Conservation (phyloP, 1,284 basidiomycete species). For the Leucoagaricus sp. region DNA sequence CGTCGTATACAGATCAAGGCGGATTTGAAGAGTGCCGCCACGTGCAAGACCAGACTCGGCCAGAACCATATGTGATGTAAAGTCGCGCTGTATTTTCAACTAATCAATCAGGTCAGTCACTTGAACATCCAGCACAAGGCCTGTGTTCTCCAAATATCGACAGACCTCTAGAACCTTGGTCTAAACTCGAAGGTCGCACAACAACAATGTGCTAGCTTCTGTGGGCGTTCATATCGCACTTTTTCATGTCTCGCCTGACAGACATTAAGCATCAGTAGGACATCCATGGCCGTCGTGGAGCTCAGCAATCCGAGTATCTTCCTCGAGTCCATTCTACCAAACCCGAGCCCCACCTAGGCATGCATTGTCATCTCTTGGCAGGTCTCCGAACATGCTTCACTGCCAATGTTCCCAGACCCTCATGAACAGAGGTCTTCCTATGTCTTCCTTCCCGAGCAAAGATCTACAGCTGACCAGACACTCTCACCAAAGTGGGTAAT, state of each 20-base stretch:
- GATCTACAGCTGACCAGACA: slow-evolving; percentile 6
- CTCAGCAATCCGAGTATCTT: background rate
- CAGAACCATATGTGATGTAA: too few species aligned
- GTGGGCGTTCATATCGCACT: background rate
- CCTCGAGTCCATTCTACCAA: background rate
- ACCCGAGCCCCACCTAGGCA: background rate
- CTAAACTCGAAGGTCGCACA: too few species aligned
- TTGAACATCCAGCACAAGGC: too few species aligned
- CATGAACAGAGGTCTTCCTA: background rate
- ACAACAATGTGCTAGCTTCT: too few species aligned
- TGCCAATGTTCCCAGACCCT: slow-evolving; percentile 5
- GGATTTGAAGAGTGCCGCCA: too few species aligned
- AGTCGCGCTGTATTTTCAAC: too few species aligned
- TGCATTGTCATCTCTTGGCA: background rate
- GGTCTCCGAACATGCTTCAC: background rate
- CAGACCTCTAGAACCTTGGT: too few species aligned
- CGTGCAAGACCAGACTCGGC: too few species aligned
- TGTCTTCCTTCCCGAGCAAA: background rate
- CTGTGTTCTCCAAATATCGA: too few species aligned
- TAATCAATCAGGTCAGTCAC: too few species aligned
- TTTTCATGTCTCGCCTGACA: background rate
- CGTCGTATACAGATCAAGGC: too few species aligned
- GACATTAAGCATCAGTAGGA: background rate
- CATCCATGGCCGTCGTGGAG: background rate
- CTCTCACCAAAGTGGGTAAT: background rate